Conservation (phyloP, 148 eudicot genomes). For the Rhododendron henanense region DNA sequence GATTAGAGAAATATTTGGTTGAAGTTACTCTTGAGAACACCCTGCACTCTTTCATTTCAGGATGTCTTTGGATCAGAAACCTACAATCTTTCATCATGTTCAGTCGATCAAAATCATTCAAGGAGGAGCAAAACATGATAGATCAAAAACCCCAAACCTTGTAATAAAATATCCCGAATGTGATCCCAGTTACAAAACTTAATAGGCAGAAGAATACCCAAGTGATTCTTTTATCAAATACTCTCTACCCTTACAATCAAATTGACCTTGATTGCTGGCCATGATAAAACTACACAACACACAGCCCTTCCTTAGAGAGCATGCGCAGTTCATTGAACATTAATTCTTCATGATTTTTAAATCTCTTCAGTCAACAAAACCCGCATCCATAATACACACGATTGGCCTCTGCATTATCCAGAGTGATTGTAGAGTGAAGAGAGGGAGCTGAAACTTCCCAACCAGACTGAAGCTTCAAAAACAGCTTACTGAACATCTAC, state of each 20-base stretch:
- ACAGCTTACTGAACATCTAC: constrained; percentile 36
- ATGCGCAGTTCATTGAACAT: not conserved
- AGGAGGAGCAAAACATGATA: not conserved
- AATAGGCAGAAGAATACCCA: not conserved
- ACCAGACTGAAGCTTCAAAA: not conserved
- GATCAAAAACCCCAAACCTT: not conserved
- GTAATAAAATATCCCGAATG: not conserved
- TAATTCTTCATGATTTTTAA: not conserved
- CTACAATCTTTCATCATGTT: not conserved
- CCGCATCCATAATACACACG: not conserved
- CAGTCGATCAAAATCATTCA: not conserved
- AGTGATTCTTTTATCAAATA: not conserved
- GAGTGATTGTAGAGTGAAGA: not conserved
- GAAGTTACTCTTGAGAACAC: not conserved
- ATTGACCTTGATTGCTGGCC: not conserved
- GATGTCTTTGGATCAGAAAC: not conserved
- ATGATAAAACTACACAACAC: not conserved
- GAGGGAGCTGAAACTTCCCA: not conserved
- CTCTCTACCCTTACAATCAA: not conserved
- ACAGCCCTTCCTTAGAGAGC: not conserved
- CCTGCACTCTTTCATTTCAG: not conserved
- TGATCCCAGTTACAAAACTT: not conserved
- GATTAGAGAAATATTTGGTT: not conserved
- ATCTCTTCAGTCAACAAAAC: not conserved
- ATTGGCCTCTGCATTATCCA: not conserved